phyloP scores from a whole-genome alignment of 768 basidiomycete genomes.

The Pulveroboletus sp. region DNA sequence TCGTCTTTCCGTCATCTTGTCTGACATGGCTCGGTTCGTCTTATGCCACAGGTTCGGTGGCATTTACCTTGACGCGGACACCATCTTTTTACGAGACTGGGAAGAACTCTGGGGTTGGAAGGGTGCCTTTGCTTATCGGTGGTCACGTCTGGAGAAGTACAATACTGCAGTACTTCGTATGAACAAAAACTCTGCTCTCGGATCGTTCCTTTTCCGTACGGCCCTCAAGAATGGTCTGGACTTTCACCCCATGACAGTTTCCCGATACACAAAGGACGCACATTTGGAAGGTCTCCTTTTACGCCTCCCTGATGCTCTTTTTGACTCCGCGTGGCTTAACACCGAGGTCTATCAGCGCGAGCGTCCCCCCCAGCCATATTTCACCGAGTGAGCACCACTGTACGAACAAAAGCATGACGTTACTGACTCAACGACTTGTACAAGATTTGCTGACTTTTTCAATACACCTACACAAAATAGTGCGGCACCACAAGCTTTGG shows the following conservation, averaged over 20 bases:
- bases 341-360: conserved; percentile 89
- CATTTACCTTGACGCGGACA: conserved; percentile 96
- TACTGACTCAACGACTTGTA: not conserved
- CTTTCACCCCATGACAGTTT: conserved; percentile 96
- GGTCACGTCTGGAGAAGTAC: conserved; percentile 89
- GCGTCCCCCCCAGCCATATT: conserved; percentile 91
- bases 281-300: conserved; percentile 77
- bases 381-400: conserved; percentile 59
- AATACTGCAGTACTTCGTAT: conserved; percentile 95
- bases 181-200: conserved; percentile 89
- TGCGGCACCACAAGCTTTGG: conserved; percentile 81
- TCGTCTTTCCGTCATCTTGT: conserved; percentile 85
- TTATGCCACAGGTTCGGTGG: conserved; percentile 97
- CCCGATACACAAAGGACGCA: conserved; percentile 86
- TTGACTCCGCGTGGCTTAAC: conserved; percentile 96
- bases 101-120: conserved; percentile 97
- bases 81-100: conserved; percentile 94
- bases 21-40: conserved; percentile 96
- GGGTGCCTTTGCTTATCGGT: conserved; percentile 95
- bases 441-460: conserved; percentile 85
- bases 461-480: conserved; percentile 67
- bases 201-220: conserved; percentile 90
- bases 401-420: not conserved
- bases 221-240: conserved; percentile 91
- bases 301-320: conserved; percentile 89